Evolutionary conservation across 306 rosid genomes (phyloP), one percentile per base, ranked within the genome.

Genomic region (Castanea sativa): DNA sequence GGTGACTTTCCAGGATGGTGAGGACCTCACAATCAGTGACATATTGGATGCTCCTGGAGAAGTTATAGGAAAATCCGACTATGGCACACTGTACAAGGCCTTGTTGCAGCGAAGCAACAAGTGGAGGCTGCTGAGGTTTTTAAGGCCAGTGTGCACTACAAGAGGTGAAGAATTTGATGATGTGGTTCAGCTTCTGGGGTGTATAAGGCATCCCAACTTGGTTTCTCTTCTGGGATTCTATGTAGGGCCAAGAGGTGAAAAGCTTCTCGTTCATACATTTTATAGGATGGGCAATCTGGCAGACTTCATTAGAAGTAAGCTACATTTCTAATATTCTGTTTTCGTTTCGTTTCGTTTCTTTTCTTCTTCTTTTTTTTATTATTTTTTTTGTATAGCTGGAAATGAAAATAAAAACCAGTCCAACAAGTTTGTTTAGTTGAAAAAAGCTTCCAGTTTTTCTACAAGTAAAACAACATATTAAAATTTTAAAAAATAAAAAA

Each of bases 11-110:
- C 83, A 88, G 23, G 96, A 92, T 20, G 99, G 98, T 2, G 86
- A 91, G 69, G 90, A 91, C 76, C 86, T 96, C 65, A 85, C 90
- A 59, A 88, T 96, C 13, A 78, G 87, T 76, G 99, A 96, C 76
- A 85, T 96, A 51, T 81, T 96, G 71, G 99, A 96, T 76, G 99
- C 99, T 86, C 98, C 99, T 0, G 99, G 99, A 0, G 99, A 96
- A 79, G 99, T 96, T 43, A 93, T 93, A 74, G 99, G 99, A 10
- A 96, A 96, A 76, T 93, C 99, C 38, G 87, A 87, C 81, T 85
- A 86, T 87, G 98, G 98, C 0, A 96, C 99, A 10, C 61, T 96
- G 77, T 96, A 96, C 57, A 89, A 93, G 88, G 98, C 99, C 3
- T 85, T 93, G 57, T 82, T 96, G 83, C 99, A 89, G 81, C 61